phyloP scores from a whole-genome alignment of 192 early-diverging fungal species.

The Coemansia sp. region DNA sequence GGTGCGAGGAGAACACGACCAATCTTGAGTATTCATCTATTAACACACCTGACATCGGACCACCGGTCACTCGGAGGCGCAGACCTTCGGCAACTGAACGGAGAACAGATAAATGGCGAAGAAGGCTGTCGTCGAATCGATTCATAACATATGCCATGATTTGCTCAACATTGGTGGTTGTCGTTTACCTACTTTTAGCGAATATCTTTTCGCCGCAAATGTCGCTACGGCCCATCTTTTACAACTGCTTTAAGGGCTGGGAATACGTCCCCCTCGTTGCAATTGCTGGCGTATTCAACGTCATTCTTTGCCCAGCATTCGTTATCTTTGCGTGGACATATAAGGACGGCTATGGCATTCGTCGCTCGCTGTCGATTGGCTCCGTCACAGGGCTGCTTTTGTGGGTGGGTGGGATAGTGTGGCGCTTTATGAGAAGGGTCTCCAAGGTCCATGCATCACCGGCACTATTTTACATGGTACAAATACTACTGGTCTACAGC shows the following conservation, averaged over 20 bases:
- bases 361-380: constrained; percentile 13
- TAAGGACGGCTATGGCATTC: constrained; percentile 32
- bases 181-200: constrained; percentile 3
- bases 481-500: constrained; percentile 19
- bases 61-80: background rate
- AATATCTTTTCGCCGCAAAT: constrained; percentile 23
- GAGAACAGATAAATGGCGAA: background rate
- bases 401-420: constrained; percentile 10
- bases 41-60: background rate
- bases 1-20: background rate
- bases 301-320: constrained; percentile 7
- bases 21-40: background rate
- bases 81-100: background rate
- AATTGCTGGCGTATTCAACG: background rate
- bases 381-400: constrained; percentile 5
- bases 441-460: constrained; percentile 8
- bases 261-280: background rate
- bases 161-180: background rate
- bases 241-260: constrained; percentile 24
- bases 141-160: constrained; percentile 10
- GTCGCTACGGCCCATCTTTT: constrained; percentile 13
- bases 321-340: constrained; percentile 9
- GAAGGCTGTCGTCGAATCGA: constrained; percentile 8
- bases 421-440: background rate
- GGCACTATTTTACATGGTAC: constrained; percentile 10